These are phyloP conservation scores for Areca catechu DNA, from an alignment of 176 grass and related monocot species.

Conservation along the genomic window DNA sequence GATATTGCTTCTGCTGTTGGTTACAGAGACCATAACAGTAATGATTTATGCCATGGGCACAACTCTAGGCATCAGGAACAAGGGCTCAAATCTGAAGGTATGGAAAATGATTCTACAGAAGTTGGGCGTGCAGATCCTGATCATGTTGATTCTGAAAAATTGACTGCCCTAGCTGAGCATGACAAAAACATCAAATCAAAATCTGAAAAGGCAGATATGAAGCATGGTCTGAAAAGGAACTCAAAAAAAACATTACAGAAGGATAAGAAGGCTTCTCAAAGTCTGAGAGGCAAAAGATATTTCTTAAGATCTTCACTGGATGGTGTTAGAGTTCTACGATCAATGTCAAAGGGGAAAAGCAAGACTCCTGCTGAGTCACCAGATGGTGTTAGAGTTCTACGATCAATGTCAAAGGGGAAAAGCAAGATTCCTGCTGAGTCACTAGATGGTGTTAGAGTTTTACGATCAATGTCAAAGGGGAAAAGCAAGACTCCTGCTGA, in stretches of 20 bases:
- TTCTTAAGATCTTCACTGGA: slow-evolving; percentile 46
- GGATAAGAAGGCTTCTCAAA: slow-evolving; percentile 30
- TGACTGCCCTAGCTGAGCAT: no score
- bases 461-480: slow-evolving; percentile 41
- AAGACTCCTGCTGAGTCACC: slow-evolving; percentile 23
- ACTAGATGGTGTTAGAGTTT: slow-evolving; percentile 36
- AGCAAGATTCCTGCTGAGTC: slow-evolving; percentile 26
- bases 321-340: slow-evolving; percentile 47
- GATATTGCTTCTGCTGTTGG: no score
- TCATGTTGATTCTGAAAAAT: no score
- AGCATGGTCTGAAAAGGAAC: slow-evolving; percentile 1
- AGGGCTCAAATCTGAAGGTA: no score
- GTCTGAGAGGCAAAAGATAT: slow-evolving; percentile 32
- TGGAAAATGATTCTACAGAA: no score
- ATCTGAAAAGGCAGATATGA: no score
- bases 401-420: slow-evolving; percentile 39
- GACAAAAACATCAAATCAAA: no score
- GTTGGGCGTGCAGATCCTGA: no score
- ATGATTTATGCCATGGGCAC: no score
- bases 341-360: slow-evolving; percentile 33
- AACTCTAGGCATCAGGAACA: no score
- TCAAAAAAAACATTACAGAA: slow-evolving; percentile 5
- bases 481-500: slow-evolving; percentile 28
- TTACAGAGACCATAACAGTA: no score
- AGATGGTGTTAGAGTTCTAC: slow-evolving; percentile 43